phyloP scores from a whole-genome alignment of 1,139 yeast species.

The Groenewaldozyma auringiensis region DNA sequence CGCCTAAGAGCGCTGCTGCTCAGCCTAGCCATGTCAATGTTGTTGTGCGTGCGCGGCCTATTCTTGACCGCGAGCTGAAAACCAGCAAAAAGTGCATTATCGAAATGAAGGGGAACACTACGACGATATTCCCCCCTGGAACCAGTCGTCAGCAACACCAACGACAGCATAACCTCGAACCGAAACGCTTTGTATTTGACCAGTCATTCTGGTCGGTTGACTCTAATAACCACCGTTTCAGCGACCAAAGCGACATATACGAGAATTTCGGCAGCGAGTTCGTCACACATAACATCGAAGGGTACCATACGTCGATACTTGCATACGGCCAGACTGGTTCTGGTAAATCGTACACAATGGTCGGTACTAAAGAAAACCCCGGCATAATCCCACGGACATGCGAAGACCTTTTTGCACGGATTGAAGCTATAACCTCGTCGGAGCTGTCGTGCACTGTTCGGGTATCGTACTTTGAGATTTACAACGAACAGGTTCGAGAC shows the following conservation, averaged over 20 bases:
- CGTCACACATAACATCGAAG: slow-evolving; percentile 56
- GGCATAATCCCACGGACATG: slow-evolving; percentile 60
- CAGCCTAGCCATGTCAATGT: slow-evolving; percentile 31
- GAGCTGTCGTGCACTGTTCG: slow-evolving; percentile 47
- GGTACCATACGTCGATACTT: slow-evolving; percentile 65
- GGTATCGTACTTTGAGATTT: slow-evolving; percentile 61
- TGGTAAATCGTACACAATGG: slow-evolving; percentile 70
- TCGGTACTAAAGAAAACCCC: slow-evolving; percentile 46
- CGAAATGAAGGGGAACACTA: slow-evolving; percentile 20
- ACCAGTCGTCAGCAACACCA: background rate
- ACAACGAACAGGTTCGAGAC: slow-evolving; percentile 64
- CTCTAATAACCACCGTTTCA: slow-evolving; percentile 31
- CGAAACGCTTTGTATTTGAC: slow-evolving; percentile 44
- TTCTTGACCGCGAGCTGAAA: slow-evolving; percentile 26
- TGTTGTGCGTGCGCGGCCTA: slow-evolving; percentile 34
- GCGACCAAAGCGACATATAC: slow-evolving; percentile 47
- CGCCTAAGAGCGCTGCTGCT: background rate
- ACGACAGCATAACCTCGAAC: slow-evolving; percentile 19
- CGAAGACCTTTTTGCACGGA: slow-evolving; percentile 44
- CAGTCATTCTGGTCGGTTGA: slow-evolving; percentile 53
- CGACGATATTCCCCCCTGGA: slow-evolving; percentile 18
- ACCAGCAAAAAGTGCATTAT: slow-evolving; percentile 22
- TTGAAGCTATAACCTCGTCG: slow-evolving; percentile 34
- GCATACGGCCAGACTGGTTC: slow-evolving; percentile 76
- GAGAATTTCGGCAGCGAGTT: slow-evolving; percentile 48